Base-by-base conservation (phyloP, 192 early-diverging fungal genomes). In the Rhizophagus prolifer region DNA sequence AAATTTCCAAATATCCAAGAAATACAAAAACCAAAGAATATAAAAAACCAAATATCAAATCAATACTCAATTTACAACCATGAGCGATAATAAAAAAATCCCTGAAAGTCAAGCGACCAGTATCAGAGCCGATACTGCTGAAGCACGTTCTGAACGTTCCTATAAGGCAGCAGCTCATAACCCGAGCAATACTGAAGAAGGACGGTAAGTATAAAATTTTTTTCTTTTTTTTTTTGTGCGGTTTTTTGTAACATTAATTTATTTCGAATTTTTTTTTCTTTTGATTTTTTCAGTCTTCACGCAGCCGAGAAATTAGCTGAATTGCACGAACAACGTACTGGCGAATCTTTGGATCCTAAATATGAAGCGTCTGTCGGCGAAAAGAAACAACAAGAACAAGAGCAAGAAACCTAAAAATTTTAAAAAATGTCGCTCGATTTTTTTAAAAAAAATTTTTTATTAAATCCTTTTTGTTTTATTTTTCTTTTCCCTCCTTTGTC, bases 291-390 rank as follows among this genome's bases (percentile, higher is more conserved):
- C 28, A 70, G 69, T 46, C 1, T 50, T 5, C 19, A 47, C 25
- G 69, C 69, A 3, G 69, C 69, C 10, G 41, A 70, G 14, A 70
- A 70, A 47, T 50, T 70, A 26, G 21, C 69, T 4, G 69, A 70
- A 70, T 23, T 70, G 13, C 69, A 70, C 10, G 69, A 70, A 70
- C 23, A 44, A 50, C 36, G 69, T 21, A 70, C 69, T 2, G 69
- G 69, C 12, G 69, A 70, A 23, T 46, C 19, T 9, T 46, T 70
- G 19, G 69, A 70, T 50, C 69, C 69, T 4, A 3, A 44, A 13
- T 1, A 30, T 8, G 69, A 70, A 30, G 69, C 69, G 16, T 6
- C 13, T 19, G 7, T 54, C 6, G 50, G 50, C 16, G 50, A 54
- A 54, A 54, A 54, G 19, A 54, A 54, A 44, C 41, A 10, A 44